A percentile compares a stretch with the other conserved stretches of the same genome.
Conservation (phyloP, 1,284 basidiomycete genomes). For the Tilletiopsis washingtonensis region DNA sequence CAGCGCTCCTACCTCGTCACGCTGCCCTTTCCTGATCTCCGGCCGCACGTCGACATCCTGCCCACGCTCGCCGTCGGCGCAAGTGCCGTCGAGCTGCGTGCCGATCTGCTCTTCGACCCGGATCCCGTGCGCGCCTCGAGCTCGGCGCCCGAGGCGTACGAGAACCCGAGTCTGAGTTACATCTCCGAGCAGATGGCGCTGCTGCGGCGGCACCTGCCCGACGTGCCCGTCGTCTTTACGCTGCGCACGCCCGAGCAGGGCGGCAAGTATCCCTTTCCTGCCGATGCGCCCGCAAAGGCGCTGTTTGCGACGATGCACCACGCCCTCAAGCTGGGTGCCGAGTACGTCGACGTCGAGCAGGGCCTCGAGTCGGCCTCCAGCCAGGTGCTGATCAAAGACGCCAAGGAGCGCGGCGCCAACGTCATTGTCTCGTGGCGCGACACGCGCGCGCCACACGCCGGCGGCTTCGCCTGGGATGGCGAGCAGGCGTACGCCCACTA, state of each 20-base stretch:
- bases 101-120: constrained; percentile 62
- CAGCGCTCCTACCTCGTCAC: constrained; percentile 67
- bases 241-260: constrained; percentile 82
- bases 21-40: constrained; percentile 82
- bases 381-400: constrained; percentile 57
- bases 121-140: not conserved
- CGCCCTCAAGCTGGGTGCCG: constrained; percentile 73
- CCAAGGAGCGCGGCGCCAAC: constrained; percentile 63
- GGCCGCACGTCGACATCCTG: constrained; percentile 62
- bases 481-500: constrained; percentile 53
- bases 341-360: constrained; percentile 82
- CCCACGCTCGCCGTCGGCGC: constrained; percentile 69
- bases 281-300: constrained; percentile 54
- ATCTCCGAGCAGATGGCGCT: constrained; percentile 3
- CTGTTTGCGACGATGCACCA: constrained; percentile 71
- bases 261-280: constrained; percentile 77
- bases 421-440: constrained; percentile 93
- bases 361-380: constrained; percentile 61
- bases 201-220: constrained; percentile 58
- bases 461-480: constrained; percentile 73
- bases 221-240: constrained; percentile 83
- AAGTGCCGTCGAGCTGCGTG: constrained; percentile 85
- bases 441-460: constrained; percentile 56
- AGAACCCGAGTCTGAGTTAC: constrained; percentile 1
- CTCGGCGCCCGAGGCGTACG: constrained; percentile 2